Percentiles rank a stretch among this genome's conserved stretches.
phyloP scores from a whole-genome alignment of 2,329 filamentous ascomycete species.

The Xylariaceae sp. region DNA sequence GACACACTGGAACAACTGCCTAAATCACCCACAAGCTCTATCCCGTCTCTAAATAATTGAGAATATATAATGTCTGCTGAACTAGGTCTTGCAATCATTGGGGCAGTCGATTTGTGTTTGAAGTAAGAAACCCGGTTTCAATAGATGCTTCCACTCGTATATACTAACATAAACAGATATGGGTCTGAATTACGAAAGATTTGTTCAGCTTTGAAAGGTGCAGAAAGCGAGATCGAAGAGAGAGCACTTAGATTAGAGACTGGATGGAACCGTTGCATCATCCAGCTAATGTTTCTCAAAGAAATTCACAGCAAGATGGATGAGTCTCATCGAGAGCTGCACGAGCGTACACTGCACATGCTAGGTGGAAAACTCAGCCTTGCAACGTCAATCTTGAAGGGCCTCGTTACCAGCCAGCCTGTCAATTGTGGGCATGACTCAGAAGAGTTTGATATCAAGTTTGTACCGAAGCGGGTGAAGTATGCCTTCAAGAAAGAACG shows the following conservation, averaged over 20 bases:
- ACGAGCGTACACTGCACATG: background rate
- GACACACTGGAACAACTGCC: too few relatives aligned
- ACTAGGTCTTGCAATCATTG: slow-evolving; percentile 1
- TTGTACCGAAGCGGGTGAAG: background rate
- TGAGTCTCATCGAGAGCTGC: background rate
- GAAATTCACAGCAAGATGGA: background rate
- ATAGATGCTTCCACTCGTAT: background rate
- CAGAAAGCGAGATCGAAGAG: slow-evolving; percentile 4
- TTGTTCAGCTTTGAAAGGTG: background rate
- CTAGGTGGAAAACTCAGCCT: background rate
- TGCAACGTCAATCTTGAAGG: background rate
- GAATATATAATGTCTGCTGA: background rate
- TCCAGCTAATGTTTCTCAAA: background rate
- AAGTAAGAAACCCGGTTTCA: background rate
- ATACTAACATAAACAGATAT: background rate
- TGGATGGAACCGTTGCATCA: background rate
- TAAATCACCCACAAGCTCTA: too few relatives aligned
- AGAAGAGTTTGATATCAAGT: background rate
- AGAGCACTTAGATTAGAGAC: background rate
- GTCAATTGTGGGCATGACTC: too few relatives aligned
- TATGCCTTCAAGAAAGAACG: slow-evolving; percentile 9
- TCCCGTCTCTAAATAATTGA: background rate
- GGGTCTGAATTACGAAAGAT: background rate
- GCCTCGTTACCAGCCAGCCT: too few relatives aligned
- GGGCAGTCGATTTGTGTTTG: background rate